These are phyloP conservation scores for Ophioceras dolichostomum DNA, from an alignment of 2,329 filamentous ascomycete genomes.

Conservation along the genomic window DNA sequence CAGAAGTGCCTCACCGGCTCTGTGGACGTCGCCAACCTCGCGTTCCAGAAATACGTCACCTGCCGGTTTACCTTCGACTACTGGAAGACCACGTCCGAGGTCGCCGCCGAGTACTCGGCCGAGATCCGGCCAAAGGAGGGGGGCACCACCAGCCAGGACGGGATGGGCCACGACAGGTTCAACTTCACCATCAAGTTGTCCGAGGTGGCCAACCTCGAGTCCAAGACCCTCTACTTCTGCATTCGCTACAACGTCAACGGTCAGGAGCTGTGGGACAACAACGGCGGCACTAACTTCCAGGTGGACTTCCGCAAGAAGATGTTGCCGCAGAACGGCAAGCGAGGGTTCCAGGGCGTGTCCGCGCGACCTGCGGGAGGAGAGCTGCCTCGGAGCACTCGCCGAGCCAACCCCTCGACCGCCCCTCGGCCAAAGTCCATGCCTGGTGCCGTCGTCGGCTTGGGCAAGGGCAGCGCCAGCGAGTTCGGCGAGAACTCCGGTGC, in stretches of 20 bases:
- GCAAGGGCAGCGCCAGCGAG: slow-evolving; percentile 42
- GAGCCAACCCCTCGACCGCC: slow-evolving; percentile 23
- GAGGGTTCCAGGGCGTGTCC: slow-evolving; percentile 33
- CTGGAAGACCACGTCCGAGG: slow-evolving; percentile 97
- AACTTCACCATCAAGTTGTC: slow-evolving; percentile 88
- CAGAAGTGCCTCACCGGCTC: slow-evolving; percentile 78
- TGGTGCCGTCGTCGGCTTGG: slow-evolving; percentile 47
- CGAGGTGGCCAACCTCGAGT: slow-evolving; percentile 81
- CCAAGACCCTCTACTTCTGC: slow-evolving; percentile 87
- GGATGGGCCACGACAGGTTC: slow-evolving; percentile 70
- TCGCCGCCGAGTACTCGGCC: slow-evolving; percentile 75
- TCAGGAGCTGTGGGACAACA: slow-evolving; percentile 93
- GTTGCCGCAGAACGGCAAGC: slow-evolving; percentile 48
- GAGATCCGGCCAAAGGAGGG: slow-evolving; percentile 60
- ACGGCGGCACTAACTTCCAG: slow-evolving; percentile 76
- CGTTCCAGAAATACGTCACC: slow-evolving; percentile 81
- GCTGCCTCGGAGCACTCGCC: slow-evolving; percentile 56
- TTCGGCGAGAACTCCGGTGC: slow-evolving; percentile 45
- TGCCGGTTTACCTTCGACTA: slow-evolving; percentile 94
- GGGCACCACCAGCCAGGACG: slow-evolving; percentile 29
- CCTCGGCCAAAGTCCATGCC: slow-evolving; percentile 42
- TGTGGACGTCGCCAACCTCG: slow-evolving; percentile 74
- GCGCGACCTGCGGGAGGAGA: slow-evolving; percentile 34
- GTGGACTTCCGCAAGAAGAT: slow-evolving; percentile 81
- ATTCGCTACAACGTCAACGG: slow-evolving; percentile 77